A percentile compares a stretch with the other conserved stretches of the same genome.
Conservation (phyloP, 345 rosid species). For the Eucalyptus fibrosa region DNA sequence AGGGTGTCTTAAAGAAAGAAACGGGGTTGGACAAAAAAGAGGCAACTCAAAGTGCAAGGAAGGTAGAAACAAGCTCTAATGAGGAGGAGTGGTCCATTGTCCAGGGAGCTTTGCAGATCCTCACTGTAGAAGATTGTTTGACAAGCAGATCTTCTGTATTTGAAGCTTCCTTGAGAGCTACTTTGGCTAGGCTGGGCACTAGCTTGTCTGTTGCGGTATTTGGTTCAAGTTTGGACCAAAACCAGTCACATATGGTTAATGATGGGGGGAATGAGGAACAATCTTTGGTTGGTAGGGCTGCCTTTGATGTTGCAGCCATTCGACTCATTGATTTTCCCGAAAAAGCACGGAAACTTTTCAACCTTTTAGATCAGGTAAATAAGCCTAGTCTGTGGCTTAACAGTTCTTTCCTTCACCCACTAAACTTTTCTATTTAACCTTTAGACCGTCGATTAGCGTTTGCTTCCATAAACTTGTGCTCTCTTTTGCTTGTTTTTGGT, state of each 20-base stretch:
- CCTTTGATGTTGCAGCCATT: slow-evolving; percentile 82
- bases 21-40: slow-evolving; percentile 53
- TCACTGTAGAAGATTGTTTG: slow-evolving; percentile 92
- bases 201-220: slow-evolving; percentile 63
- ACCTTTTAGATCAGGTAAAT: slow-evolving; percentile 80
- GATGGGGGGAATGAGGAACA: slow-evolving; percentile 38
- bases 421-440: neutral
- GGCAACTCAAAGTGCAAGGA: slow-evolving; percentile 45
- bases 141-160: slow-evolving; percentile 91
- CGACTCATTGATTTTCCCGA: slow-evolving; percentile 79
- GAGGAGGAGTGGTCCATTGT: slow-evolving; percentile 99
- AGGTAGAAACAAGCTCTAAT: slow-evolving; percentile 55
- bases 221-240: slow-evolving; percentile 70
- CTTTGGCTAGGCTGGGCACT: slow-evolving; percentile 85
- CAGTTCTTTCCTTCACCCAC: neutral
- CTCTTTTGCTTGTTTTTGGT: neutral
- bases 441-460: neutral
- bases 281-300: slow-evolving; percentile 62
- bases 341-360: slow-evolving; percentile 74
- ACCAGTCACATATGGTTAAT: slow-evolving; percentile 31
- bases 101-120: slow-evolving; percentile 90
- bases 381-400: neutral
- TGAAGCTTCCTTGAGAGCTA: slow-evolving; percentile 90
- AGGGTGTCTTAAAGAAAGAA: slow-evolving; percentile 40
- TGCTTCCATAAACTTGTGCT: neutral